Base-by-base conservation (phyloP, 345 rosid genomes). In the Moringa oleifera region DNA sequence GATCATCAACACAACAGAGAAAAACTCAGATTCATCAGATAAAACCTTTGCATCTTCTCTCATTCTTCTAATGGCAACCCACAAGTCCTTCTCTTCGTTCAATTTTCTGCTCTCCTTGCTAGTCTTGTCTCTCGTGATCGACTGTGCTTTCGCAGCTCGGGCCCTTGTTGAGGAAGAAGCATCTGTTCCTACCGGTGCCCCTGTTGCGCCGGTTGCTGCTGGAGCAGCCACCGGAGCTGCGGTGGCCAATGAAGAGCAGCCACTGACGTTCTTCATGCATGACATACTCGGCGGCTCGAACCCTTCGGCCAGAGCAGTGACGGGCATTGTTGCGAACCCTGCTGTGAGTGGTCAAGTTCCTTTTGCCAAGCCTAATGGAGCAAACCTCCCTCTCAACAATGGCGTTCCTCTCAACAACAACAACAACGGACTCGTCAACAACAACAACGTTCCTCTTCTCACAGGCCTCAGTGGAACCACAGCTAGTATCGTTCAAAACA, bases 371-470 rank as follows among this genome's bases (percentile, higher is more conserved):
- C 91, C 96, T 0, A 88, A 84, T 3, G 97, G 96, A 0, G 90
- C 97, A 0, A 83, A 83, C 71, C 83, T 90, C 58, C 88, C 98
- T 0, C 37, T 90, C 33, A 73, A 49, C 79, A 90, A 64, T 22
- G 97, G 94, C 4, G 73, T 90, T 17, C 80, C 89, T 23, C 72
- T 74, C 4, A 72, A 81, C 73, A 84, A 63, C 77, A 84, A 85
- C 73, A 88, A 87, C 66, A 81, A 70, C 0, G 94, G 95, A 0
- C 62, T 82, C 2, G 28, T 84, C 55, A 89, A 84, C 85, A 92
- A 89, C 82, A 87, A 93, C 74, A 93, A 89, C 50, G 71, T 90
- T 22, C 97, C 96, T 16, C 75, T 93, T 68, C 94, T 88, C 8
- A 81, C 85, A 4, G 94, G 98, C 59, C 86, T 90, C 0, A 70